Base-by-base conservation (phyloP, 768 basidiomycete genomes). In the Trametes coccinea region DNA sequence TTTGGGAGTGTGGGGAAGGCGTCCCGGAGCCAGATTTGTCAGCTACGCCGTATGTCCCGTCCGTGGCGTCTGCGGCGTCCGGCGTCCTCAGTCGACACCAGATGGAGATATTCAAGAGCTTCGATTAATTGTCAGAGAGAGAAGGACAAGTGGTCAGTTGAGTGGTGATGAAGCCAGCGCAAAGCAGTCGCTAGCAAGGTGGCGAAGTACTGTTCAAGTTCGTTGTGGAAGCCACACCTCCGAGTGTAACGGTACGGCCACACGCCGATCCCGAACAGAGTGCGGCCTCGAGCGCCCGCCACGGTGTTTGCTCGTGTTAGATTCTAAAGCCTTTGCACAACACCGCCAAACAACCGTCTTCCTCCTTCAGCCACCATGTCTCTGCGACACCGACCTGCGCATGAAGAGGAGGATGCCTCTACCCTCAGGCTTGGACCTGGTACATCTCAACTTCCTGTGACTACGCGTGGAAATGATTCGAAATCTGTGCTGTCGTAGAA, bases 381-480 rank as follows among this genome's bases (percentile, higher is more conserved):
- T 37, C 78, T 77, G 50, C 76, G 86, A 70, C 76, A 88, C 56
- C 83, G 88, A 66, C 88, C 89, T 69, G 80, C 88, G 67, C 80
- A 83, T 22, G 92, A 94, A 68, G 92, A 93, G 64, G 92, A 94
- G 73, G 92, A 94, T 76, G 92, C 92, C 0, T 84, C 92, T 13
- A 85, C 87, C 16, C 75, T 94, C 68, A 93, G 93, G 71, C 86
- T 94, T 30, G 92, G 92, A 16, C 75, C 85, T 67, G 91, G 90
- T 87, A 61, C 47, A 67, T 62, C 31, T 40, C 56, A 63, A 48
- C 46, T 34, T 16, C 14, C 14, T 33, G 6, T 61, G 11, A 13
- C 14, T 5, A 33, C 48, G 30, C 48, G 40, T 33, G 31, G 11
- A 47, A 53, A 30, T 8, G 39, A 52, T 46, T 34, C 59, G 48